Evolutionary conservation across 345 rosid genomes (phyloP).

Genomic region (Gossypium bickii): DNA sequence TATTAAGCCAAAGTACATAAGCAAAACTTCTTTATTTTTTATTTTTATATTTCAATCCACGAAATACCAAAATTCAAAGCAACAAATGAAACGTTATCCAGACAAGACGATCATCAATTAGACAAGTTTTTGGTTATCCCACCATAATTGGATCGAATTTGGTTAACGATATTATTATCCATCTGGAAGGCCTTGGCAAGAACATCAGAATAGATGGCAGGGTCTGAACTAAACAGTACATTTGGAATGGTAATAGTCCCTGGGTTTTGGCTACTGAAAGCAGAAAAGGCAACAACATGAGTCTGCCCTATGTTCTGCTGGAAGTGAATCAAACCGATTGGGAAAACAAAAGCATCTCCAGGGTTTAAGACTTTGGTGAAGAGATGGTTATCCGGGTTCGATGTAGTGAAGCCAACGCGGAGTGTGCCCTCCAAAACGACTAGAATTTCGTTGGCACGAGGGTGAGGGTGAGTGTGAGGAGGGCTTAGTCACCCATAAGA

Average conservation of each 20-base stretch:
- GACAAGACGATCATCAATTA: not conserved
- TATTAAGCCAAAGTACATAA: not conserved
- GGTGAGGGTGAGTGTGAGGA: conserved; percentile 18
- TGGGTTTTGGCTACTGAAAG: not conserved
- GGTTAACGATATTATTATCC: not conserved
- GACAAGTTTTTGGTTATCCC: not conserved
- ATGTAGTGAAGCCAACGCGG: conserved; percentile 19
- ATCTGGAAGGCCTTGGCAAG: conserved; percentile 13
- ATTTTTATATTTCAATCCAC: not conserved
- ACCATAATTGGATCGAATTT: not conserved
- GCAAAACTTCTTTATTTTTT: not conserved
- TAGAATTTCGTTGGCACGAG: conserved; percentile 20
- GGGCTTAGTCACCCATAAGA: conserved; percentile 17
- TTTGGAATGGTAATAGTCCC: conserved; percentile 18
- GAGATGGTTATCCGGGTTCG: conserved; percentile 18
- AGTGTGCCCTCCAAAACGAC: conserved; percentile 19
- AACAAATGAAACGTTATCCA: not conserved
- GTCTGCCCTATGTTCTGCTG: not conserved
- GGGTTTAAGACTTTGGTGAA: conserved; percentile 18
- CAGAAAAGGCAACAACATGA: conserved; percentile 8
- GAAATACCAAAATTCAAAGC: not conserved
- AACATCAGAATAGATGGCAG: conserved; percentile 7
- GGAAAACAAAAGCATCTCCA: conserved; percentile 32
- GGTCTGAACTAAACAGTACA: conserved; percentile 24
- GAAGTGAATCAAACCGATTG: conserved; percentile 9